Evolutionary conservation across 345 rosid species (phyloP), one percentile per base, ranked within the genome.

Genomic region (Moricandia moricandioides): DNA sequence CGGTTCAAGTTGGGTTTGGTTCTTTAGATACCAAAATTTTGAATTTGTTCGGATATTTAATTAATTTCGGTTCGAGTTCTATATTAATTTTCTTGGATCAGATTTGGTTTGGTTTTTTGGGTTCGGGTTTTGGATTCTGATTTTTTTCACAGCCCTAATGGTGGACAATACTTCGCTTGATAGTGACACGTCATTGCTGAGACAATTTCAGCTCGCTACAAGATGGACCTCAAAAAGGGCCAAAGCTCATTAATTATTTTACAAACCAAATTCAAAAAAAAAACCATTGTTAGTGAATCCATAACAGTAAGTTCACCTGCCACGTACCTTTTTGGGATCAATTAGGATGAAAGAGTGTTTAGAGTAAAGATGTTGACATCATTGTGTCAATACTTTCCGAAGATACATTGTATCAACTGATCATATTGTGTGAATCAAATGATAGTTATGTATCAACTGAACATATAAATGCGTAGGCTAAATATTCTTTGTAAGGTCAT

Each of bases 141-240:
- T n/a, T n/a, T n/a, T n/a, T n/a, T n/a, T n/a, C n/a, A n/a, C n/a
- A n/a, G n/a, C n/a, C n/a, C n/a, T n/a, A n/a, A n/a, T n/a, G n/a
- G 45, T 55, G 65, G 55, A 73, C 34, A 65, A 73, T 40, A 55
- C 39, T 34, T 65, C 33, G 65, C 34, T 34, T 29, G 77, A 65
- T 40, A 40, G 65, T 40, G 65, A 65, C 71, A 27, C 58, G 7
- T 73, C 77, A 8, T 18, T 7, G n/a, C 37, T 11, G 18, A 14
- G 66, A 58, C 31, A 37, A 7, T 59, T 70, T 11, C 40, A 29
- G 17, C 31, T 5, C 72, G 54, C 11, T 34, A 14, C 65, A 21
- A 9, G 29, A 18, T 8, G 8, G 11, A 14, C 3, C 14, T 43
- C 6, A 43, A 43, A 29, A 43, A 43, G 5, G 49, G 49, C 49